Evolutionary conservation across 352 stramenopile genomes (phyloP), one percentile per base, ranked within the genome.

Genomic region (Phytophthora pseudosyringae): DNA sequence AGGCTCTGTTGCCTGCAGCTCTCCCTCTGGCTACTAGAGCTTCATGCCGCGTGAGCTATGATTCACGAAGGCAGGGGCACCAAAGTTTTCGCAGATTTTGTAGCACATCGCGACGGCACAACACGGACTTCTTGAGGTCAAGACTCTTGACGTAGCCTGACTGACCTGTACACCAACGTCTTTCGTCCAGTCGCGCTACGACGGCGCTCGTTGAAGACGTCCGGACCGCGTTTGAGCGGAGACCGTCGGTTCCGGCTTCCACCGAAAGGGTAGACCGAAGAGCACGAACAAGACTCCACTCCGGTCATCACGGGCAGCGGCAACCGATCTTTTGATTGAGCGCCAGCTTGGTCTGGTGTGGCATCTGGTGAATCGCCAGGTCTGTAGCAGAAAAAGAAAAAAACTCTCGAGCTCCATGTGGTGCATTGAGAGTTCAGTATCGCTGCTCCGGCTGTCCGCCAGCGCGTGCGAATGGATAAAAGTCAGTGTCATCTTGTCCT

Each of bases 181-280:
- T 31, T 64, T 69, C 53, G 61, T 69, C 61, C 54, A 64, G 52
- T 69, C 52, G 61, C 41, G 33, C 35, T 35, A 43, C 56, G 3
- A 41, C 11, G 9, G 28, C 16, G 10, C 26, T 41, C 16, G 21
- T 43, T 54, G 45, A 43, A 64, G 6, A 35, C 25, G 18, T 41
- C 8, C 38, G 57, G 47, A 4, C 26, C n/a, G 36, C n/a, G 10
- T 44, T 65, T 26, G 38, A 51, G 16, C 29, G 48, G 49, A 54
- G 48, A 56, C 55, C 55, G 54, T 63, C 54, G 43, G 29, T 31
- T 44, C 2, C 43, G 21, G 41, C 48, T 32, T 50, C n/a, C 29
- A 53, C 39, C 39, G 59, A 61, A 54, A 50, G 39, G 9, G 33
- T 25, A 64, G 21, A 31, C 18, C 16, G 36, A 40, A 38, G 15